phyloP scores from a whole-genome alignment of 257 asterid species.

The Capsicum rhomboideum region DNA sequence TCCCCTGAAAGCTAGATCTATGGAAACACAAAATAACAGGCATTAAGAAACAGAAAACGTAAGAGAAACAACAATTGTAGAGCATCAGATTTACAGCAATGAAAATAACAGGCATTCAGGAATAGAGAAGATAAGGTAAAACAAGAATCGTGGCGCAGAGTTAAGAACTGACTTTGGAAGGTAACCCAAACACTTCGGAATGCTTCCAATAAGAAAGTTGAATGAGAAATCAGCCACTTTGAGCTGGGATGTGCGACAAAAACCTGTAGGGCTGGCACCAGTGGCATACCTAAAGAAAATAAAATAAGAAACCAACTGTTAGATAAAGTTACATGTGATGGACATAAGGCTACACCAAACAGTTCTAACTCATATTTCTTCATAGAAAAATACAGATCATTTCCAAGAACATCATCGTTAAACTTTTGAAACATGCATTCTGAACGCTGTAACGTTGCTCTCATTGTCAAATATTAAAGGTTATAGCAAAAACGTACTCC shows the following conservation, averaged over 20 bases:
- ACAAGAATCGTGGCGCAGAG: not conserved
- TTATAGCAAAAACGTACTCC: not conserved
- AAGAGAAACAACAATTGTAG: too few relatives aligned
- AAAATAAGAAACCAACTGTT: not conserved
- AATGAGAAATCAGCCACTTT: slow-evolving; percentile 67
- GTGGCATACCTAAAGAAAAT: slow-evolving; percentile 40
- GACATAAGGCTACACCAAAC: not conserved
- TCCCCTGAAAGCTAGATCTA: slow-evolving; percentile 75
- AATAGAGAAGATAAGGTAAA: not conserved
- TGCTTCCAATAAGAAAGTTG: slow-evolving; percentile 64
- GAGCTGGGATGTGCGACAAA: slow-evolving; percentile 60
- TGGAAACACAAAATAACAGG: not conserved
- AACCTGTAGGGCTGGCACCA: slow-evolving; percentile 39
- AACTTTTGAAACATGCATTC: not conserved
- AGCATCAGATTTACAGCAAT: slow-evolving; percentile 11
- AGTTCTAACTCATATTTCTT: not conserved
- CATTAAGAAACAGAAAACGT: not conserved
- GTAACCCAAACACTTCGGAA: slow-evolving; percentile 74
- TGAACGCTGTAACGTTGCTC: not conserved
- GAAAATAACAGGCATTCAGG: not conserved
- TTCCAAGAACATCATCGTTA: not conserved
- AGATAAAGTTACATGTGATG: not conserved
- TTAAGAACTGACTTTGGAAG: slow-evolving; percentile 48
- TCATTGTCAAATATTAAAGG: not conserved
- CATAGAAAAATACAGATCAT: not conserved